Evolutionary conservation across 345 rosid species (phyloP).

Genomic region (Garcia nutans): DNA sequence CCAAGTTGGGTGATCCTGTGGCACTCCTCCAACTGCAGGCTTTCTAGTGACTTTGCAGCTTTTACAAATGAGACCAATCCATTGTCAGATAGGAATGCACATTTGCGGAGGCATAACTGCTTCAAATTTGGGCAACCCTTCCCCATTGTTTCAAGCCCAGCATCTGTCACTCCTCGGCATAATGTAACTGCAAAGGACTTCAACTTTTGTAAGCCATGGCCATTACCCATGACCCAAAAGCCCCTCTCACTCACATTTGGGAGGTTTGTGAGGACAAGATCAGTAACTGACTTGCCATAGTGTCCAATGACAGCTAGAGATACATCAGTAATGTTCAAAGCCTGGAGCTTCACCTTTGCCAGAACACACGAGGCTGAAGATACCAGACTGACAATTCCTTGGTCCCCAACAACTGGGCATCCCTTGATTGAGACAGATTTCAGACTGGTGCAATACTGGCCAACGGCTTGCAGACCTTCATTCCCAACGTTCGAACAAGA

Average conservation of each 20-base stretch:
- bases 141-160: conserved; percentile 69
- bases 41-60: conserved; percentile 63
- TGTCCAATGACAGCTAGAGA: conserved; percentile 87
- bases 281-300: conserved; percentile 73
- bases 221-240: conserved; percentile 96
- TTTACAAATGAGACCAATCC: conserved; percentile 77
- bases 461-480: conserved; percentile 71
- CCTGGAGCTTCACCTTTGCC: conserved; percentile 69
- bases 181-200: conserved; percentile 58
- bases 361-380: conserved; percentile 49
- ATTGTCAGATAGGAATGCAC: conserved; percentile 62
- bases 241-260: conserved; percentile 72
- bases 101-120: conserved; percentile 51
- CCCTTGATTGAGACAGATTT: conserved; percentile 66
- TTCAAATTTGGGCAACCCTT: conserved; percentile 82
- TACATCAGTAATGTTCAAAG: conserved; percentile 68
- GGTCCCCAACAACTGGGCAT: conserved; percentile 82
- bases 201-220: conserved; percentile 77
- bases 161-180: conserved; percentile 74
- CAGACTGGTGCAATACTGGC: conserved; percentile 55
- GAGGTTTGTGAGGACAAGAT: conserved; percentile 62
- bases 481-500: conserved; percentile 74
- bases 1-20: conserved; percentile 91
- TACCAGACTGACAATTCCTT: conserved; percentile 68
- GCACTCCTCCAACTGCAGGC: conserved; percentile 87